These are phyloP conservation scores for Aureobasidium mangrovei DNA, from an alignment of 2,329 filamentous ascomycete species.

Conservation along the genomic window DNA sequence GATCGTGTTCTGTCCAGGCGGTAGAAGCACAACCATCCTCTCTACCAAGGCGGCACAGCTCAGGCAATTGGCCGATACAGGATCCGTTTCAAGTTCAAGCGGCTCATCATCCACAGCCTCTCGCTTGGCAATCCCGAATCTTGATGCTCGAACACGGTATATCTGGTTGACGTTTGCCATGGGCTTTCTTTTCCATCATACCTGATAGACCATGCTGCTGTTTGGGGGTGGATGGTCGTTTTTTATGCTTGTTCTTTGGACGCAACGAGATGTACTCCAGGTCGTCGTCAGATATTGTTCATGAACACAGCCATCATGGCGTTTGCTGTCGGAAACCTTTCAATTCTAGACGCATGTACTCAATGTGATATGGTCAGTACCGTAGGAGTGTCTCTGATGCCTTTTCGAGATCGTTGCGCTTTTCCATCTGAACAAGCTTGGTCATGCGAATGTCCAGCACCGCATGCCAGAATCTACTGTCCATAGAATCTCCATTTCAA, in stretches of 20 bases:
- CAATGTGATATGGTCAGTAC: no score
- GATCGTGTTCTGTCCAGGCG: conserved; percentile 65
- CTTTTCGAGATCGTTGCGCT: no score
- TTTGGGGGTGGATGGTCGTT: not conserved
- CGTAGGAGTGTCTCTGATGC: no score
- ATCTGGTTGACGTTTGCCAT: not conserved
- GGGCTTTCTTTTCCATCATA: not conserved
- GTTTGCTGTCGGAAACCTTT: no score
- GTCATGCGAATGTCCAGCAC: no score
- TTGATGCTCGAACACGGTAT: conserved; percentile 15
- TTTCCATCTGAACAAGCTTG: no score
- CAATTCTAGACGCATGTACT: no score
- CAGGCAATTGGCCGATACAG: conserved; percentile 19
- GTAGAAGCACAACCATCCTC: conserved; percentile 42
- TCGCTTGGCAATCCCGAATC: conserved; percentile 17
- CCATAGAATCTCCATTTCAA: conserved; percentile 40
- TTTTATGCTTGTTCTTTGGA: not conserved
- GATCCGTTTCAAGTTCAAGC: conserved; percentile 17
- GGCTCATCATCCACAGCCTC: conserved; percentile 15
- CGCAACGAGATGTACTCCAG: no score
- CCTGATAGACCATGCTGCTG: not conserved
- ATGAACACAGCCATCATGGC: no score
- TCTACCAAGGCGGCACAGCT: conserved; percentile 29
- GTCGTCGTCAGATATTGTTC: no score
- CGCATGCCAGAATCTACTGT: not conserved